Conservation (phyloP, 2,329 filamentous ascomycete species). For the Clonostachys sp. region DNA sequence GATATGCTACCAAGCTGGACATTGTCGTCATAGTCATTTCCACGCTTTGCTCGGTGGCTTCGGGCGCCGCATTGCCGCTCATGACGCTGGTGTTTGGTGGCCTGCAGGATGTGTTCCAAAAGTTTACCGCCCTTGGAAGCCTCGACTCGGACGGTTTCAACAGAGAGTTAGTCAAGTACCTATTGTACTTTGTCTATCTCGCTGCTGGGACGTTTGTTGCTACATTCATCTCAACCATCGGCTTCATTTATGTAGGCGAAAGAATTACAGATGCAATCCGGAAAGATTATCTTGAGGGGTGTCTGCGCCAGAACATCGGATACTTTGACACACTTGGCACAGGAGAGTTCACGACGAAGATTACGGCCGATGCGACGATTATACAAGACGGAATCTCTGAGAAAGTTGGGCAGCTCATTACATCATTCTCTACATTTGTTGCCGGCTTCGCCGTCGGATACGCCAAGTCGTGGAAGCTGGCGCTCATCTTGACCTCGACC, state of each 20-base stretch:
- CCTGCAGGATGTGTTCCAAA: constrained; percentile 67
- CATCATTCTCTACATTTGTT: constrained; percentile 76
- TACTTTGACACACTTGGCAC: constrained; percentile 92
- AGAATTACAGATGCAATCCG: constrained; percentile 76
- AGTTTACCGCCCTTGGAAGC: constrained; percentile 43
- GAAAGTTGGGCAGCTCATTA: constrained; percentile 75
- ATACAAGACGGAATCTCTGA: constrained; percentile 93
- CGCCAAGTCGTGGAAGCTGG: constrained; percentile 87
- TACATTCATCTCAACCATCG: constrained; percentile 75
- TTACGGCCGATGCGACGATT: constrained; percentile 89
- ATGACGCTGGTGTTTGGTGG: constrained; percentile 82
- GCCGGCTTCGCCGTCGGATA: constrained; percentile 90
- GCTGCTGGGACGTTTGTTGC: constrained; percentile 76
- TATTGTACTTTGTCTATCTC: constrained; percentile 83
- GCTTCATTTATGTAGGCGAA: constrained; percentile 85
- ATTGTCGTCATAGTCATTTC: constrained; percentile 49
- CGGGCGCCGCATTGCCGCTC: constrained; percentile 71
- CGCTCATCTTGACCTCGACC: constrained; percentile 72
- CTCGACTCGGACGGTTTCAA: constrained; percentile 53
- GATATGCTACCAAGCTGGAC: constrained; percentile 66
- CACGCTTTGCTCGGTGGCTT: constrained; percentile 57
- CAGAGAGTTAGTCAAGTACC: constrained; percentile 53
- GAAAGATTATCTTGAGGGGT: constrained; percentile 77
- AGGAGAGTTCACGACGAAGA: constrained; percentile 89
- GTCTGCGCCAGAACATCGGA: constrained; percentile 82